These are phyloP conservation scores for Sindora glabra DNA, from an alignment of 306 rosid species.

Conservation along the genomic window DNA sequence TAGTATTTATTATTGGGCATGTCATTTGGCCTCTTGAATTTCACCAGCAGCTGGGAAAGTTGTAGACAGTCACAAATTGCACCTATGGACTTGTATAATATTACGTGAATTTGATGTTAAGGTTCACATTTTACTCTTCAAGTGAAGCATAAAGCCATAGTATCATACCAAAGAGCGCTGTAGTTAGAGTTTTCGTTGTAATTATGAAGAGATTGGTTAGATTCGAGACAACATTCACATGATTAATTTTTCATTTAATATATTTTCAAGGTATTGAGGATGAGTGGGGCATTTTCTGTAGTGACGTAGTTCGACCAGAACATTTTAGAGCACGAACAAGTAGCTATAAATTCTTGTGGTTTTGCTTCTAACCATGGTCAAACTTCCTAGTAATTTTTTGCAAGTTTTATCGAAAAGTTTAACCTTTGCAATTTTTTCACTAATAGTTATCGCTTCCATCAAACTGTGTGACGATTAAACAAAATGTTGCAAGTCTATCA, in stretches of 20 bases:
- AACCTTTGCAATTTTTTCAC: too few species aligned
- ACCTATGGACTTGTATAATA: background rate
- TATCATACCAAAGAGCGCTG: background rate
- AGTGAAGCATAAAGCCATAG: background rate
- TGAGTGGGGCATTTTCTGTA: background rate
- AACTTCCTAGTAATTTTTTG: too few species aligned
- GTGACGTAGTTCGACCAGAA: background rate
- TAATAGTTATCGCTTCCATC: too few species aligned
- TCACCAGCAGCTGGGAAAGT: too few species aligned
- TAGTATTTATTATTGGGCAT: background rate
- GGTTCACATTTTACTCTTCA: too few species aligned
- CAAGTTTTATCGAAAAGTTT: too few species aligned
- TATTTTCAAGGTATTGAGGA: background rate
- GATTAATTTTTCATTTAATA: too few species aligned
- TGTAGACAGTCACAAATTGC: background rate
- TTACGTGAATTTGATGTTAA: too few species aligned
- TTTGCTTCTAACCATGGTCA: too few species aligned
- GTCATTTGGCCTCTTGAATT: background rate
- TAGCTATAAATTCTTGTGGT: background rate
- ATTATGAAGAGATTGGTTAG: background rate
- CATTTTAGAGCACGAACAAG: background rate
- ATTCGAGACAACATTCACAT: background rate
- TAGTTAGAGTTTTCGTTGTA: background rate
- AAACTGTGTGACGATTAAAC: too few species aligned
- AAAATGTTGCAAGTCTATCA: too few species aligned